These are phyloP conservation scores for Pseudogymnoascus sp. DNA, from an alignment of 2,329 filamentous ascomycete genomes.

Conservation along the genomic window DNA sequence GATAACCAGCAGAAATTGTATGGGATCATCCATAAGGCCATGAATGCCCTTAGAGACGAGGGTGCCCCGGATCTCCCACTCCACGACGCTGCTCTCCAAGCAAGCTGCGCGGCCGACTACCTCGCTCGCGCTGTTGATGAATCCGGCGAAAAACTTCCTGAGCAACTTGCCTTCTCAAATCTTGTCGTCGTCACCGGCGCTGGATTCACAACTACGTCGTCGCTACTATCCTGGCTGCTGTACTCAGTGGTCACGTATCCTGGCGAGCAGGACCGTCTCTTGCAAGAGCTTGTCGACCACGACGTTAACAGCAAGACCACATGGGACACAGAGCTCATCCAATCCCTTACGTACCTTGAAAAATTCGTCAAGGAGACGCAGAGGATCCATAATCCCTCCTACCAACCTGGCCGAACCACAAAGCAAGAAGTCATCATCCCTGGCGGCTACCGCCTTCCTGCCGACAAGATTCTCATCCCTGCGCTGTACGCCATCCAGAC, in stretches of 20 bases:
- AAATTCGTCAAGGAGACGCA: slow-evolving; percentile 40
- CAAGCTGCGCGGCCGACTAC: slow-evolving; percentile 28
- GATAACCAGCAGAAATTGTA: slow-evolving; percentile 28
- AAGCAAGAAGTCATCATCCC: slow-evolving; percentile 37
- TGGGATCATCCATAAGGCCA: slow-evolving; percentile 33
- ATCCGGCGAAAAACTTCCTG: slow-evolving; percentile 36
- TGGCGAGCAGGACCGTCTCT: slow-evolving; percentile 37
- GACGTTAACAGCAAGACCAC: slow-evolving; percentile 27
- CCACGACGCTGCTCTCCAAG: slow-evolving; percentile 32
- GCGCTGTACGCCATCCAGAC: slow-evolving; percentile 21
- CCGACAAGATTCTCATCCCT: slow-evolving; percentile 25
- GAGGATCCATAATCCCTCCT: slow-evolving; percentile 38
- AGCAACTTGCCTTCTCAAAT: slow-evolving; percentile 25
- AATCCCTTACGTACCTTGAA: slow-evolving; percentile 33
- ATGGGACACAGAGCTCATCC: slow-evolving; percentile 30
- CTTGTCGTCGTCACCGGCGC: slow-evolving; percentile 36
- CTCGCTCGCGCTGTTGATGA: slow-evolving; percentile 35
- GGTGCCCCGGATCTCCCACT: slow-evolving; percentile 30
- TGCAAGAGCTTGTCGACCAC: slow-evolving; percentile 39
- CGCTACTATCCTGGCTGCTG: slow-evolving; percentile 40
- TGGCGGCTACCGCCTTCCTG: slow-evolving; percentile 37
- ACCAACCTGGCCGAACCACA: slow-evolving; percentile 40
- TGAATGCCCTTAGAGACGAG: slow-evolving; percentile 29
- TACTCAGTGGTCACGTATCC: slow-evolving; percentile 37
- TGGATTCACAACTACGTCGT: slow-evolving; percentile 40